Evolutionary conservation across 306 rosid species (phyloP).

Genomic region (Boehmeria nivea): DNA sequence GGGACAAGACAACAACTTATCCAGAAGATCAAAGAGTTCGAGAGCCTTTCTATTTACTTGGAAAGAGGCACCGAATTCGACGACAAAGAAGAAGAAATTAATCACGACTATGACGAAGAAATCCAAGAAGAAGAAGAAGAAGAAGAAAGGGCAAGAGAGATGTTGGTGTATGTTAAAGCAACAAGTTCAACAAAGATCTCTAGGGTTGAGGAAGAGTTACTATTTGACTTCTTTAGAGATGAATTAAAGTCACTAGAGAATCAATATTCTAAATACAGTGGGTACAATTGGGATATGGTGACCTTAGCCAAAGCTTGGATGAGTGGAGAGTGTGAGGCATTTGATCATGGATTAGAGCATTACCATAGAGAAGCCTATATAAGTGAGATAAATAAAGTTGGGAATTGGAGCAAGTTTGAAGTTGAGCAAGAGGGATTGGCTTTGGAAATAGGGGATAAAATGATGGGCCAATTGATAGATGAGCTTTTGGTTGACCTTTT

Average conservation of each 20-base stretch:
- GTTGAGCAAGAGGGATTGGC: conserved; percentile 51
- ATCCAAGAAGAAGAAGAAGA: conserved; percentile 26
- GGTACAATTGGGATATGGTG: conserved; percentile 27
- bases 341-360: conserved; percentile 24
- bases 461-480: conserved; percentile 37
- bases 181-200: conserved; percentile 12
- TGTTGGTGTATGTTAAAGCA: conserved; percentile 36
- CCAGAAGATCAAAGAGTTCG: conserved; percentile 35
- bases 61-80: conserved; percentile 21
- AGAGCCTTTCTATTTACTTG: conserved; percentile 32
- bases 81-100: conserved; percentile 18
- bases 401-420: conserved; percentile 40
- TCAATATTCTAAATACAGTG: too few species aligned
- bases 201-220: conserved; percentile 16
- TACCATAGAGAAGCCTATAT: conserved; percentile 37
- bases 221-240: conserved; percentile 51
- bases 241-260: conserved; percentile 26
- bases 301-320: conserved; percentile 48
- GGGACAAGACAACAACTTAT: conserved; percentile 47
- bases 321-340: conserved; percentile 17
- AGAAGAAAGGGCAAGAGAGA: conserved; percentile 34
- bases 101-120: conserved; percentile 11
- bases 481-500: conserved; percentile 38
- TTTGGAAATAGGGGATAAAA: conserved; percentile 38
- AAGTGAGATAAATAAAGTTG: conserved; percentile 47